Base-by-base conservation (phyloP, 2,329 filamentous ascomycete genomes). In the Drechslerella coelobrocha region DNA sequence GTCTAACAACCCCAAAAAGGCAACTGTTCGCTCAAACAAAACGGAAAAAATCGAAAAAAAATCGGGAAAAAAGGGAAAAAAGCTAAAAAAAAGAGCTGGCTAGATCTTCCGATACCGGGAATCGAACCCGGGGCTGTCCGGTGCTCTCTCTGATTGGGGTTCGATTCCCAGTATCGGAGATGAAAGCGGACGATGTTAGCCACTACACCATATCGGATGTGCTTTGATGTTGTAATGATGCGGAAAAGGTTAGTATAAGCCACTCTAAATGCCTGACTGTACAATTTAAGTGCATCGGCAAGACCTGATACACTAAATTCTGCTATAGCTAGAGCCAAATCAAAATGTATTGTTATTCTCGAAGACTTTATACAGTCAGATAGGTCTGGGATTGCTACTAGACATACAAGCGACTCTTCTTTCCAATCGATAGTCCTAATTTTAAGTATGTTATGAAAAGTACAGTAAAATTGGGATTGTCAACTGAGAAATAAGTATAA, bases 171-270 rank as follows among this genome's bases (percentile, higher is more conserved):
- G 12, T 21, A 24, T 59, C 9, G n/a, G n/a, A n/a, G n/a, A 21
- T 71, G 66, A 71, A 71, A 71, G 66, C 66, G 66, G 53, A 43
- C 66, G 59, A 71, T 71, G 66, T 63, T 71, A 71, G 55, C 66
- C 66, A 48, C 59, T 71, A 71, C 66, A 71, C 66, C 66, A 71
- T 63, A 63, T 71, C 66, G 66, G 66, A 71, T 41, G 48, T 31
- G 10, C 31, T 26, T 23, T 62, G 51, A 51, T 51, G 47, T 51
- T 51, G 50, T 50, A 55, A 24, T 2, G 21, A 39, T 2, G 12
- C 34, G 34, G 12, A 39, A 3, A 52, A n/a, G 26, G 26, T 17
- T 19, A 8, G 24, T 34, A 17, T 52, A 8, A 14, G 31, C 3
- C 26, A n/a, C 8, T 31, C 12, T 8, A 19, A 48, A 2, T 14